Evolutionary conservation across 352 stramenopile genomes (phyloP).

Genomic region (Pythium apleroticum): DNA sequence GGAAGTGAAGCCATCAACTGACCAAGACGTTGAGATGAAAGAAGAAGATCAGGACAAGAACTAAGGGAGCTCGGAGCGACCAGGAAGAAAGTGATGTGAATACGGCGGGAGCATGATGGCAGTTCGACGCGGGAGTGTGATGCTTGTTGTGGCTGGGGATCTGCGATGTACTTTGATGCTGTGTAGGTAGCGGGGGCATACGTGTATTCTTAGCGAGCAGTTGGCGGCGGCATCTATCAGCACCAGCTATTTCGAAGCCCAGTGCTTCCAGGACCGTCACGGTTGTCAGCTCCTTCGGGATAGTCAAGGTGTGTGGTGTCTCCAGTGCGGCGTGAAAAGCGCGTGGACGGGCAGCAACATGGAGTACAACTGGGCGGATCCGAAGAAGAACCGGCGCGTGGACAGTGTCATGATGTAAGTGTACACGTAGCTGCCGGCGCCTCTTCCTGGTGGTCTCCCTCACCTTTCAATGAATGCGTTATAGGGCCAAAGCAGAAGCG

Average conservation of each 20-base stretch:
- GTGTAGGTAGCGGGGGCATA: too few relatives aligned
- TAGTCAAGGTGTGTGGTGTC: neutral
- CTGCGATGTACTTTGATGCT: neutral
- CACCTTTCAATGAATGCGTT: neutral
- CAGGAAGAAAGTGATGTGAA: too few relatives aligned
- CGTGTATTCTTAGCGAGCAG: constrained; percentile 20
- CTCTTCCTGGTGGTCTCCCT: neutral
- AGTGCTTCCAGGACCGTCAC: neutral
- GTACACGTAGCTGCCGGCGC: neutral
- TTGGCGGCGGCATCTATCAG: neutral
- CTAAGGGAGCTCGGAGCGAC: neutral
- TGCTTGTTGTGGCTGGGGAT: neutral
- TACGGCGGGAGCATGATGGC: neutral
- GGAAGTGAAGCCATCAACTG: neutral
- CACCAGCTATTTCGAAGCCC: constrained; percentile 3
- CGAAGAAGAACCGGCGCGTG: constrained; percentile 76
- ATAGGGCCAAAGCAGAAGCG: constrained; percentile 67
- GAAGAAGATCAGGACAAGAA: constrained; percentile 1
- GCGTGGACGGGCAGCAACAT: constrained; percentile 25
- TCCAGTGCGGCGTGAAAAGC: neutral
- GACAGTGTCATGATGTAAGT: constrained; percentile 76
- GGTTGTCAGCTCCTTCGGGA: neutral
- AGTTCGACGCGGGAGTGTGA: neutral
- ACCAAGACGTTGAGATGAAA: neutral
- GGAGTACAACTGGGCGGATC: constrained; percentile 85